Evolutionary conservation across 257 asterid species (phyloP).

Genomic region (Solanum ahanhuiri): DNA sequence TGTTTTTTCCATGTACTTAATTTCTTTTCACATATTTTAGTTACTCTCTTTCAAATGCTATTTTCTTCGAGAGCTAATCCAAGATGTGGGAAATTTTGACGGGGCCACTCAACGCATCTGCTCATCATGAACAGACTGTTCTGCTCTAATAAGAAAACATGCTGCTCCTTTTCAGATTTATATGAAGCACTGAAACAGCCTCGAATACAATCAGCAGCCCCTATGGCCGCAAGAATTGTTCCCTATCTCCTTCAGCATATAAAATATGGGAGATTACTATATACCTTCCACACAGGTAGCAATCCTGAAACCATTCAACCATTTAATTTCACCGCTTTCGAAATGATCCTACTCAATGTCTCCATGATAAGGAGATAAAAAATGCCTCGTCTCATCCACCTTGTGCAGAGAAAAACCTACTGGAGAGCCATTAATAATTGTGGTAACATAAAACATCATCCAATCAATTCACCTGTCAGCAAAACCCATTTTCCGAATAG

Average conservation of each 20-base stretch:
- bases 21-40: background rate
- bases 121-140: background rate
- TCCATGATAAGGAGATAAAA: background rate
- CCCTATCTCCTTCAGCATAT: background rate
- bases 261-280: background rate
- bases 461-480: background rate
- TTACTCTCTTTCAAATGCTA: background rate
- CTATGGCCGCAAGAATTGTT: background rate
- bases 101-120: background rate
- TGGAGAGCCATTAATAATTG: background rate
- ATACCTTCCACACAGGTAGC: background rate
- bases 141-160: background rate
- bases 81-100: background rate
- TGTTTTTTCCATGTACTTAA: background rate
- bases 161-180: background rate
- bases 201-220: background rate
- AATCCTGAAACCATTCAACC: background rate
- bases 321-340: background rate
- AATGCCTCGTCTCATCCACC: background rate
- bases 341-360: background rate
- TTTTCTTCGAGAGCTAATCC: background rate
- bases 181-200: background rate
- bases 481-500: background rate
- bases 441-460: background rate
- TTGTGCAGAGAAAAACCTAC: background rate